These are phyloP conservation scores for Microdochium paspali DNA, from an alignment of 2,329 filamentous ascomycete genomes.

Conservation along the genomic window DNA sequence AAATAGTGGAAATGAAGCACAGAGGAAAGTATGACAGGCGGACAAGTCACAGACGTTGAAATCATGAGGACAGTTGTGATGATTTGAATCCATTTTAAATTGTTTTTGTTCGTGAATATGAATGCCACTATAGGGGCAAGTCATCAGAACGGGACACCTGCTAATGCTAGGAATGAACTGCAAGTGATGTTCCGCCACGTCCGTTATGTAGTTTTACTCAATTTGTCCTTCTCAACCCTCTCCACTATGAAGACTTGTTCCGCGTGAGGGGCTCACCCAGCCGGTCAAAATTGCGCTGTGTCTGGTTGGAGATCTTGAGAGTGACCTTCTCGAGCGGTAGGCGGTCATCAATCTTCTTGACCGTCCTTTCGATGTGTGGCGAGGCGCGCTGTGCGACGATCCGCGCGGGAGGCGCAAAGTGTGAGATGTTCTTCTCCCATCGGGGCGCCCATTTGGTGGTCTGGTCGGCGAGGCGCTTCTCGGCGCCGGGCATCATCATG, in stretches of 20 bases:
- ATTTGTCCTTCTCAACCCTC: background rate
- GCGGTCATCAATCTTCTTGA: background rate
- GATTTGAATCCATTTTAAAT: background rate
- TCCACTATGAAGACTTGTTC: background rate
- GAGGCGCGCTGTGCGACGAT: slow-evolving; percentile 29
- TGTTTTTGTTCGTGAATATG: background rate
- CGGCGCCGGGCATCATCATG: slow-evolving; percentile 45
- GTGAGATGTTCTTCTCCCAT: slow-evolving; percentile 49
- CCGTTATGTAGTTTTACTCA: background rate
- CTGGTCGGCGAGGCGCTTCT: slow-evolving; percentile 42
- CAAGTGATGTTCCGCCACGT: background rate
- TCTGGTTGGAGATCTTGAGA: background rate
- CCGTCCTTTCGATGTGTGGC: background rate
- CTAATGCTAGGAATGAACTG: background rate
- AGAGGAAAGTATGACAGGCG: background rate
- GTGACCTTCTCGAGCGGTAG: background rate
- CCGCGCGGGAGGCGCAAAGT: slow-evolving; percentile 38
- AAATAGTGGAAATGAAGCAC: no score
- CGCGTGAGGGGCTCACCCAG: background rate
- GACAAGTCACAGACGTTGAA: background rate
- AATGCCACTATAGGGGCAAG: background rate
- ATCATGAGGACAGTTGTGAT: background rate
- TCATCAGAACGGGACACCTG: background rate
- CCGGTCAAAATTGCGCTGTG: background rate
- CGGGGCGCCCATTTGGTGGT: slow-evolving; percentile 49